phyloP scores from a whole-genome alignment of 2,329 filamentous ascomycete genomes.

The Leptographium flavum region DNA sequence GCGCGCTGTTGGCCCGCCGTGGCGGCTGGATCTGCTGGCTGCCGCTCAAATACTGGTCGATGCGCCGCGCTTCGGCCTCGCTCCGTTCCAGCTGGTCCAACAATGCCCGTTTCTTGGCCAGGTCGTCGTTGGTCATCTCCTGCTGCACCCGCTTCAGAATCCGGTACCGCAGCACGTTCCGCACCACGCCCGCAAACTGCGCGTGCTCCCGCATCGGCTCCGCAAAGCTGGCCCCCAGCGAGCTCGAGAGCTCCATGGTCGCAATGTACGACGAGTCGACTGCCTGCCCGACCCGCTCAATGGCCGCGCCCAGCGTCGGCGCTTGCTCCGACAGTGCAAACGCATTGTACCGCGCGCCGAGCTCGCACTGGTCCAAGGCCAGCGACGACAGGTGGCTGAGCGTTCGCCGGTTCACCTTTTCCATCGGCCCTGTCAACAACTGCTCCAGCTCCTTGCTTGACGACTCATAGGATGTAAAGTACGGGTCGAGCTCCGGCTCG shows the following conservation, averaged over 20 bases:
- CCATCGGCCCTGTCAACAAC: slow-evolving; percentile 81
- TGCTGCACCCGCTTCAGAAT: slow-evolving; percentile 92
- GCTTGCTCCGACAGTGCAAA: slow-evolving; percentile 92
- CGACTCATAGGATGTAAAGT: slow-evolving; percentile 85
- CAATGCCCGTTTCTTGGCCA: slow-evolving; percentile 70
- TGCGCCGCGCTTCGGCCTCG: slow-evolving; percentile 80
- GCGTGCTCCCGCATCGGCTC: slow-evolving; percentile 97
- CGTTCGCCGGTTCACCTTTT: slow-evolving; percentile 87
- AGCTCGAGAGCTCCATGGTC: slow-evolving; percentile 77
- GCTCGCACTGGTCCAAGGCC: slow-evolving; percentile 76
- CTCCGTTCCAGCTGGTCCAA: slow-evolving; percentile 86
- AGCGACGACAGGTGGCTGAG: slow-evolving; percentile 73
- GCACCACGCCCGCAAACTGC: slow-evolving; percentile 90
- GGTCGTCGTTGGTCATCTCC: slow-evolving; percentile 89
- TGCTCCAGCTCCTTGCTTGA: slow-evolving; percentile 85
- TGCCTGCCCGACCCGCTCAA: slow-evolving; percentile 87
- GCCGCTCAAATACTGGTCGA: slow-evolving; percentile 79
- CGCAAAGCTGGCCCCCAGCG: slow-evolving; percentile 84
- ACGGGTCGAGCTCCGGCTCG: slow-evolving; percentile 87
- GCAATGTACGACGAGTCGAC: slow-evolving; percentile 93
- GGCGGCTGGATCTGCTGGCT: slow-evolving; percentile 51
- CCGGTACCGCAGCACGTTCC: slow-evolving; percentile 74
- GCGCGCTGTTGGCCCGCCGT: slow-evolving; percentile 49
- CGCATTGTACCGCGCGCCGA: slow-evolving; percentile 91
- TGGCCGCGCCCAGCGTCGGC: slow-evolving; percentile 75